These are phyloP conservation scores for Boletus bicolor DNA, from an alignment of 768 basidiomycete species.

Conservation along the genomic window DNA sequence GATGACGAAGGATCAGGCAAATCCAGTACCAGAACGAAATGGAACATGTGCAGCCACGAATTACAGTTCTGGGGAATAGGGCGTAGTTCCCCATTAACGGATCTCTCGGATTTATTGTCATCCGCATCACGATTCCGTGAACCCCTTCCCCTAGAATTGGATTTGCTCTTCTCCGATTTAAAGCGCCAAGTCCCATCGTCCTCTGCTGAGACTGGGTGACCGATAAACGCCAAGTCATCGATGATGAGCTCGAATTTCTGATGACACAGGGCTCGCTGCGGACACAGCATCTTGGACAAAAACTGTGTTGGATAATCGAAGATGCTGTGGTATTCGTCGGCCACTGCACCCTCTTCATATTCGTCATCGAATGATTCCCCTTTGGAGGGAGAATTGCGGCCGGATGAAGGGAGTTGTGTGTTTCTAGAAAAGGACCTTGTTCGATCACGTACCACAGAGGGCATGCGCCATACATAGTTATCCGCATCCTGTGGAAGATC, in stretches of 20 bases:
- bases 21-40: conserved; percentile 85
- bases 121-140: conserved; percentile 43
- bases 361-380: conserved; percentile 39
- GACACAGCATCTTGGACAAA: conserved; percentile 77
- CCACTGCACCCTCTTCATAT: conserved; percentile 31
- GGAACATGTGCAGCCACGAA: conserved; percentile 72
- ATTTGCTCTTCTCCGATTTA: conserved; percentile 55
- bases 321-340: conserved; percentile 60
- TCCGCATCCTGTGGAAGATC: conserved; percentile 27
- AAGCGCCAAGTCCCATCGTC: conserved; percentile 73
- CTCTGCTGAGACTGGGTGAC: conserved; percentile 88
- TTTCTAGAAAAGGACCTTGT: conserved; percentile 50
- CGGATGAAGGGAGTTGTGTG: conserved; percentile 43
- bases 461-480: conserved; percentile 65
- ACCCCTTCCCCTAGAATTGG: conserved; percentile 53
- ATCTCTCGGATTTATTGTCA: conserved; percentile 32
- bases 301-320: conserved; percentile 81
- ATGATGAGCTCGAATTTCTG: conserved; percentile 92
- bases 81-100: conserved; percentile 36
- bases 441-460: conserved; percentile 46
- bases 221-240: conserved; percentile 89
- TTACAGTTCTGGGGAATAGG: conserved; percentile 25
- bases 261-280: conserved; percentile 78
- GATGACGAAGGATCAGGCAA: conserved; percentile 87
- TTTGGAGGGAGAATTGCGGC: conserved; percentile 49